These are phyloP conservation scores for Manihot esculenta DNA, from an alignment of 441 rosid species.

Conservation along the genomic window DNA sequence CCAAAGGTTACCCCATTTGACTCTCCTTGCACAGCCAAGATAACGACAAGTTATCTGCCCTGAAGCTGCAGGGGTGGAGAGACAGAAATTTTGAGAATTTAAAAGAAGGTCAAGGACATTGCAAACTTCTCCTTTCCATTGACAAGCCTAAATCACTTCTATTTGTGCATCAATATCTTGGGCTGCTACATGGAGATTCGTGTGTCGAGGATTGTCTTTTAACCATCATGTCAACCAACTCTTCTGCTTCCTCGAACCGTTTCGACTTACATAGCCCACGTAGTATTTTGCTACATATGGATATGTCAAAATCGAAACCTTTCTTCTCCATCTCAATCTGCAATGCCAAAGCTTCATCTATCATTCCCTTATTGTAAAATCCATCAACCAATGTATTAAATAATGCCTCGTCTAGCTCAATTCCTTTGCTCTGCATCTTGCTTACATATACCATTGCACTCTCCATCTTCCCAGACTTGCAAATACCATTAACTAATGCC, in stretches of 20 bases:
- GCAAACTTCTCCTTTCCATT: background rate
- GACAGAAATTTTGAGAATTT: no score
- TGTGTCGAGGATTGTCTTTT: constrained; percentile 16
- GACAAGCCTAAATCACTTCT: background rate
- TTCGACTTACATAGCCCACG: constrained; percentile 25
- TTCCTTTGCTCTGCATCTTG: constrained; percentile 66
- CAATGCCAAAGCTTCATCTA: constrained; percentile 55
- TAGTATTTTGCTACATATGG: constrained; percentile 41
- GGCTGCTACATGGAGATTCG: background rate
- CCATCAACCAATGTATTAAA: constrained; percentile 64
- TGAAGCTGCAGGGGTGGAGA: no score
- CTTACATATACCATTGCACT: constrained; percentile 59
- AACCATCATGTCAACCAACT: constrained; percentile 32
- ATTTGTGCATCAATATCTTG: background rate
- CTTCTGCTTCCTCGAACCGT: constrained; percentile 27
- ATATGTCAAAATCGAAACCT: constrained; percentile 55
- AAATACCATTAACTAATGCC: constrained; percentile 61
- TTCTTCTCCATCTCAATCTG: constrained; percentile 57
- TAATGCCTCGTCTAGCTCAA: constrained; percentile 46
- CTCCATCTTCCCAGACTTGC: constrained; percentile 67
- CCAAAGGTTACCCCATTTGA: background rate
- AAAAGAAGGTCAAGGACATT: no score
- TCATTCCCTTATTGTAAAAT: constrained; percentile 56
- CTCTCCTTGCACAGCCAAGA: background rate
- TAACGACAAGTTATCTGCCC: no score